Evolutionary conservation across 2,329 filamentous ascomycete species (phyloP).

Genomic region (Aurifilum marmelostoma): DNA sequence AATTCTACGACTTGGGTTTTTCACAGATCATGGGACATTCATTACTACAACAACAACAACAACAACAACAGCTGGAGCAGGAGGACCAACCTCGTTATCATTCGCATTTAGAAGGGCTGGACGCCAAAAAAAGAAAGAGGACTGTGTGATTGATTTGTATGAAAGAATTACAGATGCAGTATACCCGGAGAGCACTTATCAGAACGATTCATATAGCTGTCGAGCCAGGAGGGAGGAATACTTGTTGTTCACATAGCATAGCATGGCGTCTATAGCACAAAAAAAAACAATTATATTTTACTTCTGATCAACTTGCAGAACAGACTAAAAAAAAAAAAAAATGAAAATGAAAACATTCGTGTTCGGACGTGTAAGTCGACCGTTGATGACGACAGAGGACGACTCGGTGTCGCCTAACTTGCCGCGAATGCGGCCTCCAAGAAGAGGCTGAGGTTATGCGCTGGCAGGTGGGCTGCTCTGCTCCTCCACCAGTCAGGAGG

Average conservation of each 20-base stretch:
- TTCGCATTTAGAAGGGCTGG: background rate
- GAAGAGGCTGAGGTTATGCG: background rate
- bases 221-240: background rate
- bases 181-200: background rate
- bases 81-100: background rate
- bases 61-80: background rate
- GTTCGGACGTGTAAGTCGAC: background rate
- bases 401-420: background rate
- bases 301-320: background rate
- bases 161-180: background rate
- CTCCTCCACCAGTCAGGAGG: background rate
- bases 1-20: background rate
- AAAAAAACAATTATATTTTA: background rate
- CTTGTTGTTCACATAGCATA: background rate
- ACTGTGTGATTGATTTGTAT: background rate
- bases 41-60: background rate
- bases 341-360: no score
- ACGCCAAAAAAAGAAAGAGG: background rate
- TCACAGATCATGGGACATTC: background rate
- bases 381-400: background rate
- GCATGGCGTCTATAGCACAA: background rate
- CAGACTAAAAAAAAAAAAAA: background rate
- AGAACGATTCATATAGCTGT: background rate
- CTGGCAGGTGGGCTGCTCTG: background rate
- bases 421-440: background rate